phyloP scores from a whole-genome alignment of 2,329 filamentous ascomycete species.

The Microsporum ferrugineum region DNA sequence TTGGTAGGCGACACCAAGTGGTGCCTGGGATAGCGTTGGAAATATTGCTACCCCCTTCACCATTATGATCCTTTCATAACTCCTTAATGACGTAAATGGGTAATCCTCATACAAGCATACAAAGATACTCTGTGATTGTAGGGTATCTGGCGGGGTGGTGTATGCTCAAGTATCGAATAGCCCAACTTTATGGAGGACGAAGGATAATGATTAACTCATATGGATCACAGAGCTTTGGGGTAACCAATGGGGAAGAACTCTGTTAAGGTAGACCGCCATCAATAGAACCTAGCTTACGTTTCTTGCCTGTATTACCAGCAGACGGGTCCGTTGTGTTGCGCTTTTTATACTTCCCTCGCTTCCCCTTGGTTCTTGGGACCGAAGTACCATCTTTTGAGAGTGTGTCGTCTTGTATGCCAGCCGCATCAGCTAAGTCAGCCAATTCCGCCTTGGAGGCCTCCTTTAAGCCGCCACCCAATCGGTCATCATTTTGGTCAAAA shows the following conservation, averaged over 20 bases:
- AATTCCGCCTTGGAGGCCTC: slow-evolving; percentile 28
- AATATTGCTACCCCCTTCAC: too few species aligned
- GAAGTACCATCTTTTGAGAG: slow-evolving; percentile 6
- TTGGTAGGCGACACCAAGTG: too few species aligned
- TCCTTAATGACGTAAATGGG: too few species aligned
- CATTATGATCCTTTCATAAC: too few species aligned
- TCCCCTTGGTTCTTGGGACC: slow-evolving; percentile 24
- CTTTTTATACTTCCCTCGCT: slow-evolving; percentile 9
- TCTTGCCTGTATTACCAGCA: slow-evolving; percentile 8
- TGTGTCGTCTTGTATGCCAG: slow-evolving; percentile 10
- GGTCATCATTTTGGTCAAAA: slow-evolving; percentile 36
- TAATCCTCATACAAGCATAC: too few species aligned
- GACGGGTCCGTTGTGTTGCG: slow-evolving; percentile 6
- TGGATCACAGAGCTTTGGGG: not conserved
- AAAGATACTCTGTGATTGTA: too few species aligned
- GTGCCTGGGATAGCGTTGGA: too few species aligned
- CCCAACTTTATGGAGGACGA: not conserved
- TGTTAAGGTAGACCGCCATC: not conserved
- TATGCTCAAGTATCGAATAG: not conserved
- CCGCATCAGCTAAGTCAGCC: slow-evolving; percentile 18
- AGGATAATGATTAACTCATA: not conserved
- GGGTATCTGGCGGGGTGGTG: too few species aligned
- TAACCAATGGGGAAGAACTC: not conserved
- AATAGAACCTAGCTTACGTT: slow-evolving; percentile 7
- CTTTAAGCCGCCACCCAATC: slow-evolving; percentile 27